Conservation (phyloP, 1,284 basidiomycete species). For the Sphaerobolus stellatus region DNA sequence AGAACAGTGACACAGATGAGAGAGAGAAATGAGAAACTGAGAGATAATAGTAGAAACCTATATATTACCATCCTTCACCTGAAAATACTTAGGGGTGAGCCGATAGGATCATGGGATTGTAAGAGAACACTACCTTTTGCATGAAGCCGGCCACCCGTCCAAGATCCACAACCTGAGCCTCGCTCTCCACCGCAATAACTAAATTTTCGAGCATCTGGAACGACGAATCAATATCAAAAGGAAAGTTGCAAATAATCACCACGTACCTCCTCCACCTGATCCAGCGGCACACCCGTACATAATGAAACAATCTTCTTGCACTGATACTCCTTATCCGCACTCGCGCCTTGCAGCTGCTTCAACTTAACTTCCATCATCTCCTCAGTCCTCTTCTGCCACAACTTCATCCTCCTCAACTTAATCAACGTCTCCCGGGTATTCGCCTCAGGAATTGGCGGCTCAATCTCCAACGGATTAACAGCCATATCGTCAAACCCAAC, state of each 20-base stretch:
- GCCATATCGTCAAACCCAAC: slow-evolving; percentile 55
- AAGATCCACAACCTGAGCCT: slow-evolving; percentile 81
- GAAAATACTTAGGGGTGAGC: not conserved
- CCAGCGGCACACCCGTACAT: slow-evolving; percentile 84
- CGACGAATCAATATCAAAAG: slow-evolving; percentile 19
- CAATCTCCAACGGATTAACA: slow-evolving; percentile 57
- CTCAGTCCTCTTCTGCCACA: slow-evolving; percentile 82
- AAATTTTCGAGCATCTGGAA: slow-evolving; percentile 83
- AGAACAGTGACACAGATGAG: not conserved
- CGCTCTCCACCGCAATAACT: slow-evolving; percentile 86
- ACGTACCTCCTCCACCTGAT: slow-evolving; percentile 87
- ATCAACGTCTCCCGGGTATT: slow-evolving; percentile 64
- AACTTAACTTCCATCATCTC: slow-evolving; percentile 70
- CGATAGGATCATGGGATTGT: not conserved
- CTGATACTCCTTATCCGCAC: slow-evolving; percentile 82
- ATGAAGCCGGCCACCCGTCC: slow-evolving; percentile 87
- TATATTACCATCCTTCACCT: slow-evolving; percentile 12
- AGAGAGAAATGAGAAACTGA: not conserved
- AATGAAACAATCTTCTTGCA: slow-evolving; percentile 90
- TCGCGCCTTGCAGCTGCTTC: slow-evolving; percentile 71
- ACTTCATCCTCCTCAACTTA: slow-evolving; percentile 68
- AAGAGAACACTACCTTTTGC: slow-evolving; percentile 38
- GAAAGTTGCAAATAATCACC: slow-evolving; percentile 14
- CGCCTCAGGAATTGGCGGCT: slow-evolving; percentile 62
- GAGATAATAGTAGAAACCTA: not conserved